These are phyloP conservation scores for Podila epigama DNA, from an alignment of 192 early-diverging fungal species.

Conservation along the genomic window DNA sequence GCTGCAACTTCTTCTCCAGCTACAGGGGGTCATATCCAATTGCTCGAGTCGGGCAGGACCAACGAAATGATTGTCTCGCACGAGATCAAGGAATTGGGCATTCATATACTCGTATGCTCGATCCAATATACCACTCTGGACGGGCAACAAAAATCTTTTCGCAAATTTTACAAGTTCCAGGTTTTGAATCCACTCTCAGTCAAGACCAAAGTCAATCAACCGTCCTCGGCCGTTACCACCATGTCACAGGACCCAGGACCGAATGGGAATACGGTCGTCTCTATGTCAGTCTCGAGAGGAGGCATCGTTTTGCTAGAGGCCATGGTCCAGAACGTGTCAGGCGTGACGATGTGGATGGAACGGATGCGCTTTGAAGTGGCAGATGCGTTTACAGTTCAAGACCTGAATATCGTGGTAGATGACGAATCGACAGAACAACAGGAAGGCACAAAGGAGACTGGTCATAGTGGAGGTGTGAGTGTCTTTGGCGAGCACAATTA, in stretches of 20 bases:
- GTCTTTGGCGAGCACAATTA: slow-evolving; percentile 64
- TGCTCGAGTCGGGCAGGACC: slow-evolving; percentile 73
- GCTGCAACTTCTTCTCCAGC: slow-evolving; percentile 26
- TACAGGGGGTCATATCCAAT: slow-evolving; percentile 28
- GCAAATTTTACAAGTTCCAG: slow-evolving; percentile 97
- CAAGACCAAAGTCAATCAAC: slow-evolving; percentile 94
- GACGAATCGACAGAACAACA: slow-evolving; percentile 8
- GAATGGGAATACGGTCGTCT: not conserved
- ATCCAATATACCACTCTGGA: slow-evolving; percentile 79
- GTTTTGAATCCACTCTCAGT: slow-evolving; percentile 95
- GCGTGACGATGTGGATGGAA: slow-evolving; percentile 84
- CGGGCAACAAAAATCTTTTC: slow-evolving; percentile 73
- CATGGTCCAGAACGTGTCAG: slow-evolving; percentile 91
- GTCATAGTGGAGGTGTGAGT: slow-evolving; percentile 8
- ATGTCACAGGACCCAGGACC: slow-evolving; percentile 27
- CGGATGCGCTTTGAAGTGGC: slow-evolving; percentile 85
- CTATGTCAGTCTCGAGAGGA: slow-evolving; percentile 38
- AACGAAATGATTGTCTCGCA: slow-evolving; percentile 83
- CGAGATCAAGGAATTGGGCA: slow-evolving; percentile 95
- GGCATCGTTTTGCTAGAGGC: slow-evolving; percentile 85
- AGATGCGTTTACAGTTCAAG: slow-evolving; percentile 72
- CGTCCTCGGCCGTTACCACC: slow-evolving; percentile 43
- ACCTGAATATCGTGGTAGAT: slow-evolving; percentile 65
- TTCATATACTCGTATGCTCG: slow-evolving; percentile 90
- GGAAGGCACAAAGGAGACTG: slow-evolving; percentile 8